Conservation (phyloP, 2,329 filamentous ascomycete genomes). For the Geosmithia putterillii region DNA sequence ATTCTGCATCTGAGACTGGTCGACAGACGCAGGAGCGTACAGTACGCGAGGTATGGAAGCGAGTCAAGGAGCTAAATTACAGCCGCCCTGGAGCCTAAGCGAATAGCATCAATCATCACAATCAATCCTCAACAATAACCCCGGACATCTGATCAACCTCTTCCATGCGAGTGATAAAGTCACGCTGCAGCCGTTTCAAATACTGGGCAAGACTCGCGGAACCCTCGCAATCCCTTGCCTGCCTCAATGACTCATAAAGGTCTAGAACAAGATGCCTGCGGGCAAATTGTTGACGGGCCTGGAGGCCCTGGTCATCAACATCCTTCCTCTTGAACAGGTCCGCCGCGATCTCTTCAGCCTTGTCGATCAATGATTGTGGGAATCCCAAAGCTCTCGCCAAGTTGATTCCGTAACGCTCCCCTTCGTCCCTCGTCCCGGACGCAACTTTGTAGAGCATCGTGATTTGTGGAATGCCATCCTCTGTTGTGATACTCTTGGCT, state of each 20-base stretch:
- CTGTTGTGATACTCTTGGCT: conserved; percentile 45
- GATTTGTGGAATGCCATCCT: conserved; percentile 46
- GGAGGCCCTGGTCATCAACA: conserved; percentile 44
- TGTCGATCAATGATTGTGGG: conserved; percentile 52
- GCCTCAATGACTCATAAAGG: conserved; percentile 58
- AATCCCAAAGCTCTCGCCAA: conserved; percentile 66
- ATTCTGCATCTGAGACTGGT: conserved; percentile 47
- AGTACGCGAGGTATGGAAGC: conserved; percentile 60
- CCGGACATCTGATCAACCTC: conserved; percentile 36
- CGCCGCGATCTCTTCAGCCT: conserved; percentile 54
- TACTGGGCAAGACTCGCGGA: conserved; percentile 32
- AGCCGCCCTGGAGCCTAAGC: conserved; percentile 43
- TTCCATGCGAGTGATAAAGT: conserved; percentile 64
- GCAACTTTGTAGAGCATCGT: conserved; percentile 81
- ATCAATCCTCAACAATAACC: neutral
- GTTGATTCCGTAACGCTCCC: conserved; percentile 67
- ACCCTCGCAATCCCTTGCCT: conserved; percentile 50
- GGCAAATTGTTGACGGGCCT: conserved; percentile 44
- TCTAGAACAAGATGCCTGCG: conserved; percentile 62
- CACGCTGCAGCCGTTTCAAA: conserved; percentile 40
- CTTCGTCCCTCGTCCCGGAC: conserved; percentile 56
- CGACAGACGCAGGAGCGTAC: conserved; percentile 57
- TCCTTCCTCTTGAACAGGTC: conserved; percentile 46
- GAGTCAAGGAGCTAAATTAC: conserved; percentile 56
- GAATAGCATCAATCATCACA: neutral